Conservation (phyloP, 1,284 basidiomycete species). For the Cystobasidiaceae sp. region DNA sequence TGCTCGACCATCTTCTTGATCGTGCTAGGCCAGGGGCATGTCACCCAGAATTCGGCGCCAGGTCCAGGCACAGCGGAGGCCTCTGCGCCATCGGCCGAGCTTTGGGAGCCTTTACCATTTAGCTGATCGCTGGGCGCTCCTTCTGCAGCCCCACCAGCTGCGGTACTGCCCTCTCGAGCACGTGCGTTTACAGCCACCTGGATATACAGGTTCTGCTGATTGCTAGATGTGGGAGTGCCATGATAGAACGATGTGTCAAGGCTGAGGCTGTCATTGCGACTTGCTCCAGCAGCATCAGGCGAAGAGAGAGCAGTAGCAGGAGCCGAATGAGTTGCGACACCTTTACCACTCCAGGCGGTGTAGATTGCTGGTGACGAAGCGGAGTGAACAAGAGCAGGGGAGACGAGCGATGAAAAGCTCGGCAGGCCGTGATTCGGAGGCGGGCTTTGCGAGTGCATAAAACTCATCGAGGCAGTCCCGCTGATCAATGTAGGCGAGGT, state of each 20-base stretch:
- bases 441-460: no score
- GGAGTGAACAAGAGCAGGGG: no score
- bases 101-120: background rate
- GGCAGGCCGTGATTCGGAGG: no score
- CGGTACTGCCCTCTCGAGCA: background rate
- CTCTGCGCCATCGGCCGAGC: background rate
- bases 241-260: constrained; percentile 21
- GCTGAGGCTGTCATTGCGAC: background rate
- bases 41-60: constrained; percentile 10
- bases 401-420: no score
- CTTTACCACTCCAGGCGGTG: no score
- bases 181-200: constrained; percentile 22
- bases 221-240: constrained; percentile 17
- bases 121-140: background rate
- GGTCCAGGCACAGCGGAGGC: background rate
- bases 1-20: constrained; percentile 18
- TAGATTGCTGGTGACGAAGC: no score
- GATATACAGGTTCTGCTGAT: constrained; percentile 19
- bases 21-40: constrained; percentile 12
- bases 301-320: background rate
- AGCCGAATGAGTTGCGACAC: no score
- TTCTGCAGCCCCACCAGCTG: background rate
- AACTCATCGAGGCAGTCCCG: no score
- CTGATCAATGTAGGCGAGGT: no score
- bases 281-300: background rate